Evolutionary conservation across 768 basidiomycete genomes (phyloP).

Genomic region (Trametes coccinea): DNA sequence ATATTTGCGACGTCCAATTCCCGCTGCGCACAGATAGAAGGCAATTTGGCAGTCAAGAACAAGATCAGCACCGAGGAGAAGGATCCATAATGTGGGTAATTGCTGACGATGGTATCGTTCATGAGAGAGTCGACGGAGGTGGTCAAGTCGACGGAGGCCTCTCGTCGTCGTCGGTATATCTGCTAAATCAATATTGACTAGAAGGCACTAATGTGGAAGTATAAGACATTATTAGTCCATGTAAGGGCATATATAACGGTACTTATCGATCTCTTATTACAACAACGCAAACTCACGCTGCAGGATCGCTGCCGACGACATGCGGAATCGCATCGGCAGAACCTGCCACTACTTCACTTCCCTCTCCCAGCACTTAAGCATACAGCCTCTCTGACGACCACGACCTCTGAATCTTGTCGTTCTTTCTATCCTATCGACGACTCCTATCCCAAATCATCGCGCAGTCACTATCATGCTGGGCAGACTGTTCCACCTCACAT

Average conservation of each 20-base stretch:
- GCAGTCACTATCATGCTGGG: conserved; percentile 50
- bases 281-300: background rate
- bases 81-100: background rate
- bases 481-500: conserved; percentile 75
- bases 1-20: background rate
- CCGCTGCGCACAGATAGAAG: background rate
- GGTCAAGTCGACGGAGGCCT: no score
- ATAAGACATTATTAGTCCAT: no score
- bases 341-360: background rate
- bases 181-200: no score
- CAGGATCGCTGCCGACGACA: conserved; percentile 7
- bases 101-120: background rate
- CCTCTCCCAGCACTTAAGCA: background rate
- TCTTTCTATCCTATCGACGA: background rate
- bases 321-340: conserved; percentile 12
- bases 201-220: no score
- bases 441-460: background rate
- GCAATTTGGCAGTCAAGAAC: background rate
- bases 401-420: background rate
- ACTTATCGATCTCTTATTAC: no score
- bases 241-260: no score
- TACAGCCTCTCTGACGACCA: background rate
- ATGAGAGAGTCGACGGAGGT: background rate
- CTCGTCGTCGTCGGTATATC: no score
- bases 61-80: background rate